Base-by-base conservation (phyloP, 2,329 filamentous ascomycete species). In the Erysiphe neolycopersici region DNA sequence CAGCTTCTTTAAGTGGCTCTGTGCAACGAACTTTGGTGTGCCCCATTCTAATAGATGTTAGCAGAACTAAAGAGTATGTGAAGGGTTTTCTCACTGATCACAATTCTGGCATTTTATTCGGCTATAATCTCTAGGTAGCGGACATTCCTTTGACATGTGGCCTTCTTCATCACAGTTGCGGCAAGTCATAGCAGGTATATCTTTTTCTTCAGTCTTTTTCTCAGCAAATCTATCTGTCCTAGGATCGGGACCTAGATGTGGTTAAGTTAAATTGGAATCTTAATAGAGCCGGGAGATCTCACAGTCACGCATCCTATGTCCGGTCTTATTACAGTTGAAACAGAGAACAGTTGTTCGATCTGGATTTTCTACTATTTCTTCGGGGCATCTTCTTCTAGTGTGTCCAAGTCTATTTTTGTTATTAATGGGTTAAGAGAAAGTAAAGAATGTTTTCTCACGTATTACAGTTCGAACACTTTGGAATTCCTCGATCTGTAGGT, bases 261-360 rank as follows among this genome's bases (percentile, higher is more conserved):
- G 29, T 43, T 43, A 22, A 32, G 11, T 22, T 19, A 16, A 22
- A 16, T n/a, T 11, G 11, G 11, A 29, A n/a, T 43, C 26, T 14
- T n/a, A 39, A 9, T 12, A 17, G 14, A 26, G 14, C 17, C 9
- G 29, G n/a, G 13, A n/a, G 12, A 44, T 60, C 68, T 59, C 53
- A 73, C 78, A 83, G 50, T 83, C 76, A 43, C 77, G 72, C 43
- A 75, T 60, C 46, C 76, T 74, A 52, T 82, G 77, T 10, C 76
- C 76, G 22, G 64, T 59, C 35, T 66, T 64, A 4, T 66, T 60
- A 49, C 78, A 82, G 60, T 81, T 76, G 60, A 63, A 68, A 56
- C 78, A 83, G 40, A 62, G 64, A 41, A 79, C 66, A 17, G 61
- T 59, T 33, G 64, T 51, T 13, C 58, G 52, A 36, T 66, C 59